Evolutionary conservation across 2,329 filamentous ascomycete genomes (phyloP).

Genomic region (Fusarium goolgardi): DNA sequence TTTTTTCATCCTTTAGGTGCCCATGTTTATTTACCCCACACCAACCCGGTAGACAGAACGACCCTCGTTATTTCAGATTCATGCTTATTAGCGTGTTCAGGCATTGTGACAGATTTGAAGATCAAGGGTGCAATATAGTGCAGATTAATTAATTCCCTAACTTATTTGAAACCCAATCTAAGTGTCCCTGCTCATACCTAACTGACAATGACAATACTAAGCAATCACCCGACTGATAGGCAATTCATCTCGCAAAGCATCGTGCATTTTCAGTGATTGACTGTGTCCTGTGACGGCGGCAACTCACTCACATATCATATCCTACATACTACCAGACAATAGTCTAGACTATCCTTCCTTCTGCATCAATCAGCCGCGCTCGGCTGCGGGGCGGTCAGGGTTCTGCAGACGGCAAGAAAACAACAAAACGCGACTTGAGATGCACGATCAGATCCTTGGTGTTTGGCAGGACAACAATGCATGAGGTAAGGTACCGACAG

Average conservation of each 20-base stretch:
- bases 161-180: conserved; percentile 2
- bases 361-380: conserved; percentile 31
- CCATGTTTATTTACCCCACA: conserved; percentile 24
- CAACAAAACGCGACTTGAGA: conserved; percentile 34
- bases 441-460: conserved; percentile 28
- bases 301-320: conserved; percentile 14
- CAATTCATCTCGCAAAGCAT: conserved; percentile 1
- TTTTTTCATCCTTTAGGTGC: conserved; percentile 2
- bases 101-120: conserved; percentile 14
- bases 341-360: conserved; percentile 25
- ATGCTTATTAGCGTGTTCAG: conserved; percentile 3
- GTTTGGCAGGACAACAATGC: conserved; percentile 39
- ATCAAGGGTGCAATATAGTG: conserved; percentile 4
- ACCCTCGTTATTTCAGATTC: conserved; percentile 33
- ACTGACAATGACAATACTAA: conserved; percentile 7
- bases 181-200: background rate
- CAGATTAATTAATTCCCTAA: background rate
- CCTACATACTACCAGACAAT: conserved; percentile 18
- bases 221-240: background rate
- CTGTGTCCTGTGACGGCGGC: conserved; percentile 11
- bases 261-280: background rate
- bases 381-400: conserved; percentile 12
- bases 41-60: conserved; percentile 10
- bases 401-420: conserved; percentile 15
- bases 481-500: conserved; percentile 16